A percentile compares a stretch with the other conserved stretches of the same genome.
Conservation (phyloP, 164 flowering plant genomes). For the Liriodendron chinense region DNA sequence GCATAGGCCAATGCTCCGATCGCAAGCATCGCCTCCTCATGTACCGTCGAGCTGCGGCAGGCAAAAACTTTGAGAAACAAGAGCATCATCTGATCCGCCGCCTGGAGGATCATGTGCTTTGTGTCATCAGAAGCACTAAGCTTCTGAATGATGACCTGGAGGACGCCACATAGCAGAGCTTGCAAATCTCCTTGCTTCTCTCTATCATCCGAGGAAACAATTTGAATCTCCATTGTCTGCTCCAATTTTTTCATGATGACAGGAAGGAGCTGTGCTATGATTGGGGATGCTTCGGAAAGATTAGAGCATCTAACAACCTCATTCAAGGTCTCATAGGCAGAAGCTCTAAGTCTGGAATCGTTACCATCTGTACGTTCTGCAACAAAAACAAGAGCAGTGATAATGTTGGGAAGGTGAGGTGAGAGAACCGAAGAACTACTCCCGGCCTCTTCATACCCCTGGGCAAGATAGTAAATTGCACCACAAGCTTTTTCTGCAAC, state of each 20-base stretch:
- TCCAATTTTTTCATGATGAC: constrained; percentile 62
- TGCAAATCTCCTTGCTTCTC: constrained; percentile 80
- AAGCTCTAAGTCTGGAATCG: constrained; percentile 64
- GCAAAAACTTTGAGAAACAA: constrained; percentile 68
- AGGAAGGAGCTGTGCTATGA: constrained; percentile 57
- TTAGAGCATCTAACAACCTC: constrained; percentile 73
- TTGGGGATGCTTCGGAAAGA: constrained; percentile 47
- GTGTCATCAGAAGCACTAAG: constrained; percentile 57
- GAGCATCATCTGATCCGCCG: constrained; percentile 70
- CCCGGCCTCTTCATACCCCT: constrained; percentile 69
- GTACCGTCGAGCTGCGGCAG: constrained; percentile 82
- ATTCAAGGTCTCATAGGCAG: constrained; percentile 81
- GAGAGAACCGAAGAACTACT: constrained; percentile 42
- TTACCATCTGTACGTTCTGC: constrained; percentile 60
- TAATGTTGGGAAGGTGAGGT: constrained; percentile 52
- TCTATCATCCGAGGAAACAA: constrained; percentile 63
- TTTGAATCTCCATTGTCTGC: constrained; percentile 58
- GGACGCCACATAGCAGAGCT: constrained; percentile 74
- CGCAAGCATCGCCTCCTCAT: constrained; percentile 92
- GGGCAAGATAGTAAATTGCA: constrained; percentile 77
- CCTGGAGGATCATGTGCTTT: constrained; percentile 50
- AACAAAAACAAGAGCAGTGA: constrained; percentile 41
- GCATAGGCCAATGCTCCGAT: constrained; percentile 89
- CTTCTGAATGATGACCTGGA: constrained; percentile 81
- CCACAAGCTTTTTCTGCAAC: constrained; percentile 86